Evolutionary conservation across 2,329 filamentous ascomycete genomes (phyloP), one percentile per base, ranked within the genome.

Genomic region (Pezicula neosporulosa): DNA sequence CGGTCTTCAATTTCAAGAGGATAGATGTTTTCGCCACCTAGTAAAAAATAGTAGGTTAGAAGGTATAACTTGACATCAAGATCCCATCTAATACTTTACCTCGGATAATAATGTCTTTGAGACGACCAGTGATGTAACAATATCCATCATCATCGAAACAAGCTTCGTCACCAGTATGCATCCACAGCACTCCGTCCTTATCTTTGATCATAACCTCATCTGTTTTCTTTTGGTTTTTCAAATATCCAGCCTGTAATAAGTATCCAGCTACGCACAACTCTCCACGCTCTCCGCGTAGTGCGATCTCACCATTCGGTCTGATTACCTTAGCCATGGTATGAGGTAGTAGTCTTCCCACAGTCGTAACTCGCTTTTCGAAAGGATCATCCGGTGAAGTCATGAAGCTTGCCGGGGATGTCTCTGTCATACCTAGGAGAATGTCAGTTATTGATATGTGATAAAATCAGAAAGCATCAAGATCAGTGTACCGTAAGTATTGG

Each of bases 251-350:
- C 65, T 86, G 87, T 10, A 92, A 73, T 67, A 90, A 86, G 66
- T 91, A 93, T 0, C 89, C 89, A 0, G 85, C 80, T 41, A 91
- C 88, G 66, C 87, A 90, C 19, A 93, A 77, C 71, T 93, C 89
- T 16, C 89, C 89, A 8, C 81, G 75, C 33, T 76, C 70, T 19
- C 89, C 89, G 13, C 89, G 68, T 0, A 86, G 86, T 9, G 92
- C 77, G 39, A 85, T 76, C 28, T 78, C 74, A 16, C 86, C 85
- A 15, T 83, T 75, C 28, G 78, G 74, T 62, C 90, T 83, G 21
- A 92, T 82, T 56, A 93, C 88, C 71, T 94, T 94, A 47, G 88
- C 88, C 42, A 80, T 77, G 2, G 82, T 81, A 62, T 92, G 87
- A 3, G 89, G 89, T 75, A 92, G 81, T 45, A 91, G 71, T 13